Evolutionary conservation across 2,329 filamentous ascomycete species (phyloP).

Genomic region (Aspergillus sp.): DNA sequence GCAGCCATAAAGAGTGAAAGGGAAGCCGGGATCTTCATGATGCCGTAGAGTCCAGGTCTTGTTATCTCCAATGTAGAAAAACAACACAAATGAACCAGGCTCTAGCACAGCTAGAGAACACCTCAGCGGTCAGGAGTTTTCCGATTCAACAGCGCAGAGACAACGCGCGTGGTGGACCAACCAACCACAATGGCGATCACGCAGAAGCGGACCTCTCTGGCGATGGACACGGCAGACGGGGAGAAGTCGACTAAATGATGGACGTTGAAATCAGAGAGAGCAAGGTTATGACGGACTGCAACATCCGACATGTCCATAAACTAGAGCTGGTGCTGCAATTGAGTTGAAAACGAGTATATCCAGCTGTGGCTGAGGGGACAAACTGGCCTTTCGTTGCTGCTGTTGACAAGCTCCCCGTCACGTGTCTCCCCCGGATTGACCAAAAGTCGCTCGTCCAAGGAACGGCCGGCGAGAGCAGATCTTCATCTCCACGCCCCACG

Average conservation of each 20-base stretch:
- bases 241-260: conserved; percentile 50
- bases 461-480: too few relatives aligned
- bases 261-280: conserved; percentile 40
- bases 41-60: conserved; percentile 10
- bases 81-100: too few relatives aligned
- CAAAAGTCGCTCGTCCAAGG: too few relatives aligned
- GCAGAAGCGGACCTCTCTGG: conserved; percentile 48
- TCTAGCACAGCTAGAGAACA: too few relatives aligned
- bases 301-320: conserved; percentile 38
- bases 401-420: not conserved
- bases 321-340: not conserved
- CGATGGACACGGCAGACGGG: conserved; percentile 44
- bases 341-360: too few relatives aligned
- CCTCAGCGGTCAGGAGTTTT: conserved; percentile 14
- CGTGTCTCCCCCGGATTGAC: too few relatives aligned
- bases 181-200: conserved; percentile 48
- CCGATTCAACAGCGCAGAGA: conserved; percentile 26
- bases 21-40: conserved; percentile 38
- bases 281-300: conserved; percentile 43
- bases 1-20: conserved; percentile 45
- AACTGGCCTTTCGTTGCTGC: not conserved
- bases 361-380: too few relatives aligned
- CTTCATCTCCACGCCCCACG: not conserved
- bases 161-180: conserved; percentile 37
- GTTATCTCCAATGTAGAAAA: too few relatives aligned